Evolutionary conservation across 2,329 filamentous ascomycete species (phyloP).

Genomic region (Penicillium decumbens): DNA sequence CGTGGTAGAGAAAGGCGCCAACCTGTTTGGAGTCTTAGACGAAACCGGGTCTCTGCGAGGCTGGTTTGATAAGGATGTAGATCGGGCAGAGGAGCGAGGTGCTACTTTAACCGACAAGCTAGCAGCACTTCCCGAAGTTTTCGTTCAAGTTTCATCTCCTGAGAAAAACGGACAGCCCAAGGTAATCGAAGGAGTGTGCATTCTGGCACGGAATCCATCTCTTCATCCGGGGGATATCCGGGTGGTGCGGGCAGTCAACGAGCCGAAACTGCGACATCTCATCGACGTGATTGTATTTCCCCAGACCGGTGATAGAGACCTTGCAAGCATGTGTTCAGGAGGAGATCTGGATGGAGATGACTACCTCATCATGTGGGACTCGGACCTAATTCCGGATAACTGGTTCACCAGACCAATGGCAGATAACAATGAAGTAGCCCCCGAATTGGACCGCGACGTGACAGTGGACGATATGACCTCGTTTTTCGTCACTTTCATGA

Average conservation of each 20-base stretch:
- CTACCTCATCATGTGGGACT: constrained; percentile 90
- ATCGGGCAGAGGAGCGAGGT: constrained; percentile 25
- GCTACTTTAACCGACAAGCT: constrained; percentile 35
- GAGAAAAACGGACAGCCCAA: constrained; percentile 53
- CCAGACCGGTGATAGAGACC: constrained; percentile 71
- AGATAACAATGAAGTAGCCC: constrained; percentile 58
- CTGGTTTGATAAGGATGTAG: constrained; percentile 53
- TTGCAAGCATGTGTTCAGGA: constrained; percentile 92
- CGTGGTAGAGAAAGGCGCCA: constrained; percentile 73
- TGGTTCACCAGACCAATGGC: constrained; percentile 77
- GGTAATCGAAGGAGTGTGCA: constrained; percentile 70
- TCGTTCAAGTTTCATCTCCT: constrained; percentile 69
- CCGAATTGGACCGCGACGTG: constrained; percentile 58
- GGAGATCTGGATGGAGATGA: constrained; percentile 96
- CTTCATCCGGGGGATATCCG: constrained; percentile 89
- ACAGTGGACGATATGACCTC: constrained; percentile 67
- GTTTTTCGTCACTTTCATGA: constrained; percentile 91
- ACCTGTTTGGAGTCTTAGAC: constrained; percentile 82
- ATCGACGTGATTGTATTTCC: constrained; percentile 85
- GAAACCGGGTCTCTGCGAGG: constrained; percentile 74
- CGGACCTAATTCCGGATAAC: constrained; percentile 61
- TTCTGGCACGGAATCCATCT: constrained; percentile 87
- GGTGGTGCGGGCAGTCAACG: constrained; percentile 77
- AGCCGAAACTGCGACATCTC: constrained; percentile 67
- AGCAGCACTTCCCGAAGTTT: constrained; percentile 72